phyloP scores from a whole-genome alignment of 148 eudicot genomes.

The Talinum fruticosum region DNA sequence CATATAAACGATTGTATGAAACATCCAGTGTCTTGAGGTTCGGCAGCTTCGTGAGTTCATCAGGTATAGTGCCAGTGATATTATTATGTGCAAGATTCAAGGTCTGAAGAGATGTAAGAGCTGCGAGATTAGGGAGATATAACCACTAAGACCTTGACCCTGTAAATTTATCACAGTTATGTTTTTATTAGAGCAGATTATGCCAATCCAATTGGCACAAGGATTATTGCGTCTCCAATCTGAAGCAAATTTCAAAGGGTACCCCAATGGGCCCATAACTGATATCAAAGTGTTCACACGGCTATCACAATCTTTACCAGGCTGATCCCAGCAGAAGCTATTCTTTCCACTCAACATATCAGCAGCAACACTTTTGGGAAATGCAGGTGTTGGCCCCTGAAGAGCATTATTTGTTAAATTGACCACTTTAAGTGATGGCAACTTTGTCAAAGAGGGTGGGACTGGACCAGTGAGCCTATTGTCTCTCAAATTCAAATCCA shows the following conservation, averaged over 20 bases:
- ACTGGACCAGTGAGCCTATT: conserved; percentile 71
- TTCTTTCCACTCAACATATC: conserved; percentile 41
- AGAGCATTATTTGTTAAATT: conserved; percentile 65
- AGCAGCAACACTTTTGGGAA: conserved; percentile 34
- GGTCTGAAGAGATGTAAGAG: conserved; percentile 45
- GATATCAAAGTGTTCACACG: conserved; percentile 50
- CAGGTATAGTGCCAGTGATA: conserved; percentile 67
- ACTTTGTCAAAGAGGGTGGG: conserved; percentile 43
- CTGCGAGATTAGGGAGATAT: conserved; percentile 61
- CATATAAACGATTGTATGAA: conserved; percentile 58
- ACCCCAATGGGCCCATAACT: conserved; percentile 51
- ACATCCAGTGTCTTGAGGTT: conserved; percentile 54
- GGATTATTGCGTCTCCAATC: conserved; percentile 78
- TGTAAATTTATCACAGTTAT: conserved; percentile 55
- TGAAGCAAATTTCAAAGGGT: conserved; percentile 52
- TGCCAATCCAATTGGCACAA: conserved; percentile 51
- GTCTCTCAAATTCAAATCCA: conserved; percentile 62
- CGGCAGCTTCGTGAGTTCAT: conserved; percentile 54
- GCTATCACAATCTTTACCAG: conserved; percentile 56
- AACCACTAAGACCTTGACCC: conserved; percentile 50
- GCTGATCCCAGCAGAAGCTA: conserved; percentile 55
- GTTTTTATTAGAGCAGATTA: conserved; percentile 46
- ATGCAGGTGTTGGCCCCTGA: conserved; percentile 68
- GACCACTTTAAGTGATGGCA: conserved; percentile 39
- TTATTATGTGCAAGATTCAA: conserved; percentile 57